Evolutionary conservation across 176 grass and related monocot genomes (phyloP).

Genomic region (Elaeis guineensis): DNA sequence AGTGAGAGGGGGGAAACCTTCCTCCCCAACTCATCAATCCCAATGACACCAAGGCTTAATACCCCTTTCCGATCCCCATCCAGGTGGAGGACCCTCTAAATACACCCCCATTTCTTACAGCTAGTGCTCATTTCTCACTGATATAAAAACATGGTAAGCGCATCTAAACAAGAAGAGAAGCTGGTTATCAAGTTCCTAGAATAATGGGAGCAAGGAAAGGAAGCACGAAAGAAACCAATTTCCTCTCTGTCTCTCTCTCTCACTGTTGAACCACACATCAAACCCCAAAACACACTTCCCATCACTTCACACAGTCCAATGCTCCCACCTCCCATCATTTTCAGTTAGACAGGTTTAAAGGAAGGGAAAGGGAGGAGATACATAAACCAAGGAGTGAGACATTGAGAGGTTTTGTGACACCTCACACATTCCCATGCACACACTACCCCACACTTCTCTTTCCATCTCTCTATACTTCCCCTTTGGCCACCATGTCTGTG

Average conservation of each 20-base stretch:
- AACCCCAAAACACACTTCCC: slow-evolving; percentile 31
- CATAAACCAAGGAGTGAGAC: not conserved
- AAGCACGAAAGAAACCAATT: not conserved
- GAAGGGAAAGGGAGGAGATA: not conserved
- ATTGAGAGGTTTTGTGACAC: slow-evolving; percentile 19
- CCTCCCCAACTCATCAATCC: slow-evolving; percentile 15
- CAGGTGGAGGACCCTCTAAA: too few species aligned
- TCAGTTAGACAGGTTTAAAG: slow-evolving; percentile 41
- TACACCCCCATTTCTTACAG: too few species aligned
- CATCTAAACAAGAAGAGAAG: too few species aligned
- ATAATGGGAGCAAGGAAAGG: not conserved
- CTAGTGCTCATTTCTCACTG: too few species aligned
- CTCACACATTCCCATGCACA: slow-evolving; percentile 70
- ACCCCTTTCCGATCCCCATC: too few species aligned
- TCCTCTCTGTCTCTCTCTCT: not conserved
- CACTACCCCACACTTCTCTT: slow-evolving; percentile 28
- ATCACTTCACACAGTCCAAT: slow-evolving; percentile 35
- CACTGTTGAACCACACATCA: slow-evolving; percentile 13
- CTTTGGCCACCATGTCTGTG: not conserved
- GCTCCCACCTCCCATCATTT: slow-evolving; percentile 39
- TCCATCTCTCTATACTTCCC: not conserved
- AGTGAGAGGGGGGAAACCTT: not conserved
- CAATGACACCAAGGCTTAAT: not conserved
- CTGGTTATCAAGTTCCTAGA: too few species aligned
- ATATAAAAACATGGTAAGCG: too few species aligned